These are phyloP conservation scores for Salix viminalis DNA, from an alignment of 345 rosid species.

Conservation along the genomic window DNA sequence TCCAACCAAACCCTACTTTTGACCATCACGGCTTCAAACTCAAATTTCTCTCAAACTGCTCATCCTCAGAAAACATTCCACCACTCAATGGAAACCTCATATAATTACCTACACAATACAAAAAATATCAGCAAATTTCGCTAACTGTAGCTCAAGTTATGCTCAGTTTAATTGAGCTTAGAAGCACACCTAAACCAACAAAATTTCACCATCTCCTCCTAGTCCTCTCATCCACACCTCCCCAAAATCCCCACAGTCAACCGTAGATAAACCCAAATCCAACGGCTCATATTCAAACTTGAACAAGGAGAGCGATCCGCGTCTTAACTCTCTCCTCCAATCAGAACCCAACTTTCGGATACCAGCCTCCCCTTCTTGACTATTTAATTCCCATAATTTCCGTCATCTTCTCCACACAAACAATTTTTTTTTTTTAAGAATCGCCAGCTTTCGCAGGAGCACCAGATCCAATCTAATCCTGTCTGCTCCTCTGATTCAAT, in stretches of 20 bases:
- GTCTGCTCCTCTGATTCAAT: not conserved
- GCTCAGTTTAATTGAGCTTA: slow-evolving; percentile 30
- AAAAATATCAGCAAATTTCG: slow-evolving; percentile 22
- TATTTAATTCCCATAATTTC: slow-evolving; percentile 51
- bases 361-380: slow-evolving; percentile 33
- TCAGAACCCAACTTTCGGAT: slow-evolving; percentile 38
- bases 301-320: slow-evolving; percentile 38
- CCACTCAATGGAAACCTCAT: slow-evolving; percentile 43
- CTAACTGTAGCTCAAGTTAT: slow-evolving; percentile 20
- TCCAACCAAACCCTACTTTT: slow-evolving; percentile 43
- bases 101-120: slow-evolving; percentile 30
- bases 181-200: slow-evolving; percentile 66
- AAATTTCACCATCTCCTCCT: slow-evolving; percentile 3
- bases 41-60: slow-evolving; percentile 20
- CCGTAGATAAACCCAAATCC: slow-evolving; percentile 54
- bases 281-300: slow-evolving; percentile 59
- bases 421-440: too few relatives aligned
- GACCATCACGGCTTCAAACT: slow-evolving; percentile 50
- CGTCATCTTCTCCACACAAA: not conserved
- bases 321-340: slow-evolving; percentile 42
- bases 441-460: not conserved
- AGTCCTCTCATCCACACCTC: slow-evolving; percentile 23
- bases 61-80: not conserved
- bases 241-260: not conserved
- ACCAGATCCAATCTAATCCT: slow-evolving; percentile 16